Evolutionary conservation across 2,329 filamentous ascomycete species (phyloP).

Genomic region (Cercospora sp.): DNA sequence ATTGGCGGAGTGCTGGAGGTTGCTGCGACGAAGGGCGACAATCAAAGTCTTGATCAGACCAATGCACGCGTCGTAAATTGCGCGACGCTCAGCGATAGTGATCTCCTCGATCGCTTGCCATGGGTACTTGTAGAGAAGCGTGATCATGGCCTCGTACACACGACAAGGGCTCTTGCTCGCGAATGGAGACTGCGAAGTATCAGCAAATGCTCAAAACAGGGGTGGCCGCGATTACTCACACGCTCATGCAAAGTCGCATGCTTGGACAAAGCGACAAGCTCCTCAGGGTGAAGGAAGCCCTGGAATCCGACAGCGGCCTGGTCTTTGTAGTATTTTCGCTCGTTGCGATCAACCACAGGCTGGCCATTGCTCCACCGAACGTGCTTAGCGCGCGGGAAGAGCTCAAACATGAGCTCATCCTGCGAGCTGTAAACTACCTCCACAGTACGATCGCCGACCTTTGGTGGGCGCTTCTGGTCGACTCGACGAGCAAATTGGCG

Average conservation of each 20-base stretch:
- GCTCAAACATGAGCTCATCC: conserved; percentile 50
- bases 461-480: conserved; percentile 42
- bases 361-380: conserved; percentile 47
- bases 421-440: conserved; percentile 50
- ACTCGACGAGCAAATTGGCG: conserved; percentile 42
- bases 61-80: conserved; percentile 44
- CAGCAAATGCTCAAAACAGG: neutral
- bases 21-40: conserved; percentile 23
- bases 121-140: conserved; percentile 56
- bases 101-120: conserved; percentile 51
- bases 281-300: conserved; percentile 54
- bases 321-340: conserved; percentile 48
- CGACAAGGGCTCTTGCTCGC: conserved; percentile 52
- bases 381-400: conserved; percentile 56
- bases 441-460: conserved; percentile 51
- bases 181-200: conserved; percentile 48
- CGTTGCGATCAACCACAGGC: conserved; percentile 37
- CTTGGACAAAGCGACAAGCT: conserved; percentile 49
- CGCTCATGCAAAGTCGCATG: conserved; percentile 52
- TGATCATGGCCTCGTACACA: conserved; percentile 55
- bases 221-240: conserved; percentile 41
- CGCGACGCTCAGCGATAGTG: conserved; percentile 49
- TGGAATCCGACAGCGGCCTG: conserved; percentile 52
- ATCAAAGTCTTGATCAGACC: conserved; percentile 31
- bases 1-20: conserved; percentile 16